Evolutionary conservation across 2,329 filamentous ascomycete genomes (phyloP).

Genomic region (Cordyceps cateniannulata): DNA sequence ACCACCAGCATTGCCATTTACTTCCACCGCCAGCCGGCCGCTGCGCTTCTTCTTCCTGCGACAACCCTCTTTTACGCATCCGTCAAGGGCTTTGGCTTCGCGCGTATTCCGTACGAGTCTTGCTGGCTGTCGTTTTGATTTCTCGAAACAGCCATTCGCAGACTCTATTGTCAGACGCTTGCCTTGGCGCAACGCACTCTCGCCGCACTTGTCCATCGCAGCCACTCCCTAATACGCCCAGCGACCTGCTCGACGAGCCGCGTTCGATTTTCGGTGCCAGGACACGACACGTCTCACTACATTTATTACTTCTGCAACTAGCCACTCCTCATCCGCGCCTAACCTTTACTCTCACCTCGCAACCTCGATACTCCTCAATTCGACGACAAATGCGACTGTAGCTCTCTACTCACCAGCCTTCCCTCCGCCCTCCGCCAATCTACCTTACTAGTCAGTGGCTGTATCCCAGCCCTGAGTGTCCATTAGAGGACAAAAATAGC

Average conservation of each 20-base stretch:
- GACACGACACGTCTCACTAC: neutral
- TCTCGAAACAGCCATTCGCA: neutral
- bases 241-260: neutral
- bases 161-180: neutral
- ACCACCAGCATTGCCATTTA: slow-evolving; percentile 16
- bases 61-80: slow-evolving; percentile 15
- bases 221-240: slow-evolving; percentile 4
- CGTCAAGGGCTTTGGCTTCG: slow-evolving; percentile 6
- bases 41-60: slow-evolving; percentile 13
- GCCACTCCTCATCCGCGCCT: neutral
- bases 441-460: slow-evolving; percentile 20
- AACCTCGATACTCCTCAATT: slow-evolving; percentile 11
- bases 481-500: slow-evolving; percentile 22
- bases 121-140: neutral
- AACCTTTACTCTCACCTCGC: slow-evolving; percentile 16
- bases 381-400: slow-evolving; percentile 13
- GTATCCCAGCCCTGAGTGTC: slow-evolving; percentile 12
- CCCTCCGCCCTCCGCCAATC: neutral
- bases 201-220: neutral
- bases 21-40: slow-evolving; percentile 10
- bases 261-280: neutral
- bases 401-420: slow-evolving; percentile 10
- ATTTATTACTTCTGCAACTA: neutral
- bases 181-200: neutral
- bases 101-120: slow-evolving; percentile 1